phyloP scores from a whole-genome alignment of 78 protist species.

The Salpingoeca rosetta region DNA sequence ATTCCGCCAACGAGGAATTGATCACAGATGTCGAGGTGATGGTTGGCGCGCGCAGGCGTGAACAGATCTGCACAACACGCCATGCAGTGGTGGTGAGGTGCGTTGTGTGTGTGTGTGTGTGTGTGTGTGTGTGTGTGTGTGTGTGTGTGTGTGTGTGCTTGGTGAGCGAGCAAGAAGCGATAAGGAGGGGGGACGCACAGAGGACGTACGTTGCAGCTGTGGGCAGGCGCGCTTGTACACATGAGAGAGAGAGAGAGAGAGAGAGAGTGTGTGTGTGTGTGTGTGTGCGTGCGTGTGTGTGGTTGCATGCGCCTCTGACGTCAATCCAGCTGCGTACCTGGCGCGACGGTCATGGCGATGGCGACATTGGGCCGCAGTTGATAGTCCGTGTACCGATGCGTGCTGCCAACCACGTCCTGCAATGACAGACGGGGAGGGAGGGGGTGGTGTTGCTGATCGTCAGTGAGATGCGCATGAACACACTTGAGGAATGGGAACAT shows the following conservation, averaged over 20 bases:
- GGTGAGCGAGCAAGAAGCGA: no score
- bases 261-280: no score
- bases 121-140: background rate
- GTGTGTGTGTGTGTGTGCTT: background rate
- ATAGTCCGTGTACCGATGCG: conserved; percentile 47
- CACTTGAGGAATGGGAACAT: background rate
- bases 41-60: background rate
- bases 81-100: no score
- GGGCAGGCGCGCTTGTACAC: no score
- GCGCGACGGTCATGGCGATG: conserved; percentile 78
- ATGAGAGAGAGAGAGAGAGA: no score
- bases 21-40: background rate
- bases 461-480: background rate
- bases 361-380: conserved; percentile 77
- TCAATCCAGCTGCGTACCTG: no score
- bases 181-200: no score
- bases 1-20: conserved; percentile 47
- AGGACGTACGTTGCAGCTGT: no score
- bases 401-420: conserved; percentile 35
- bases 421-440: background rate
- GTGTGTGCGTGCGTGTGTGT: no score
- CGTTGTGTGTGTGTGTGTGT: no score
- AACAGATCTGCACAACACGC: background rate
- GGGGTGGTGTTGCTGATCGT: background rate
- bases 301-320: no score